phyloP scores from a whole-genome alignment of 768 basidiomycete genomes.

The Cantharellus anzutake region DNA sequence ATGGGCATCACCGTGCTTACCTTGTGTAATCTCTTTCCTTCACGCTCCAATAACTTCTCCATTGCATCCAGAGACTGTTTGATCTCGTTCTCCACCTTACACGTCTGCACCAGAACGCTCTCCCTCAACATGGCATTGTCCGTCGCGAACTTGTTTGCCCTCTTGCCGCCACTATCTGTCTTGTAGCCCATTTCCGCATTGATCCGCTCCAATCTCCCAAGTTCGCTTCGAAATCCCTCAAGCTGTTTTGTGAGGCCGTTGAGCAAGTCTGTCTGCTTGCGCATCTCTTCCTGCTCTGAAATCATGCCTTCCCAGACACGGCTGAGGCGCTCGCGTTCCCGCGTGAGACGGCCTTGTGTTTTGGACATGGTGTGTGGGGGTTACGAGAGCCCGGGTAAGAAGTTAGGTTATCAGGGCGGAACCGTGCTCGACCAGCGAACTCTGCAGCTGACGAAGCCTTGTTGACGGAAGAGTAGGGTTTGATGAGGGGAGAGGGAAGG shows the following conservation, averaged over 20 bases:
- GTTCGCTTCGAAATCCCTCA: background rate
- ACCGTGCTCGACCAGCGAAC: background rate
- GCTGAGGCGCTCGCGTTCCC: background rate
- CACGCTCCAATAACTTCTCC: background rate
- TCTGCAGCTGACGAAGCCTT: background rate
- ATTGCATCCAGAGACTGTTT: background rate
- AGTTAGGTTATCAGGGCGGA: background rate
- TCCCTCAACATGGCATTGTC: background rate
- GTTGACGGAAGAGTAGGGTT: background rate
- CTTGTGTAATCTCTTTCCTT: background rate
- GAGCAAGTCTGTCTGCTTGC: background rate
- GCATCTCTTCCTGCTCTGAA: background rate
- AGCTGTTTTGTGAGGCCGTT: slow-evolving; percentile 1
- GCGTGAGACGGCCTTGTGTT: background rate
- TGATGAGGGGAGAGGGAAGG: background rate
- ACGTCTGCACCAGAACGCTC: background rate
- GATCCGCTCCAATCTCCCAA: background rate
- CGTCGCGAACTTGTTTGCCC: background rate
- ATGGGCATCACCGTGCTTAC: background rate
- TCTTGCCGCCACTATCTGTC: background rate
- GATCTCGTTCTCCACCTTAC: background rate
- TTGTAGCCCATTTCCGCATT: background rate
- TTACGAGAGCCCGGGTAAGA: background rate
- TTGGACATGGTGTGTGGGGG: background rate
- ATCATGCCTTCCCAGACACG: background rate